phyloP scores from a whole-genome alignment of 2,329 filamentous ascomycete genomes.

The Calonectria pteridis region DNA sequence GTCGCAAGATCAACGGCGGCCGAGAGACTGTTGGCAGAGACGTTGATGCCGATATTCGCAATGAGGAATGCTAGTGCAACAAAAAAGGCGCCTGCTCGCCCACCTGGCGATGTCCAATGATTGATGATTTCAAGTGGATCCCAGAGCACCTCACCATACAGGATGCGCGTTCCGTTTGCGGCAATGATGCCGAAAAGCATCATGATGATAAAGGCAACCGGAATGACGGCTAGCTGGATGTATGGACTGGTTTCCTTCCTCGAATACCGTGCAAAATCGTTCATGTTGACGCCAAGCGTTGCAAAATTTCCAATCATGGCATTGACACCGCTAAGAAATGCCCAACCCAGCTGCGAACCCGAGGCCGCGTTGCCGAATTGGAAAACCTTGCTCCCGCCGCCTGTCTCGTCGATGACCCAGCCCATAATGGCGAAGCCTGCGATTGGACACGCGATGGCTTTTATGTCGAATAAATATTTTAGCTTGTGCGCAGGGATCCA shows the following conservation, averaged over 20 bases:
- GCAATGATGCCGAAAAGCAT: conserved; percentile 6
- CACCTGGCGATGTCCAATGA: neutral
- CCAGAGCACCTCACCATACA: neutral
- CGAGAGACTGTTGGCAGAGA: neutral
- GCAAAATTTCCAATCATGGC: neutral
- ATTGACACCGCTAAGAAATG: neutral
- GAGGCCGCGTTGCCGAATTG: neutral
- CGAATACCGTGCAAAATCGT: neutral
- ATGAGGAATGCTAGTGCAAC: neutral
- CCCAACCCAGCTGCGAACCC: neutral
- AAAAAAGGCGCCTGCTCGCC: neutral
- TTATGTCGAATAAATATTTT: neutral
- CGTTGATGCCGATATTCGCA: neutral
- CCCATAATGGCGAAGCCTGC: neutral
- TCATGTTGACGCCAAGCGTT: neutral
- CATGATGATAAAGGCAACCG: neutral
- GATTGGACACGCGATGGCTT: neutral
- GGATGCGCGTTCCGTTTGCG: neutral
- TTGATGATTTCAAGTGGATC: conserved; percentile 1
- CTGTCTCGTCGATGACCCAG: neutral
- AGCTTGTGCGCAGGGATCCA: neutral
- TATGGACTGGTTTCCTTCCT: neutral
- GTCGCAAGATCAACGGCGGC: neutral
- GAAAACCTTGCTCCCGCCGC: neutral
- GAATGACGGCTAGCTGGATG: neutral